Conservation (phyloP, 2,329 filamentous ascomycete genomes). For the Raffaelea arxii region DNA sequence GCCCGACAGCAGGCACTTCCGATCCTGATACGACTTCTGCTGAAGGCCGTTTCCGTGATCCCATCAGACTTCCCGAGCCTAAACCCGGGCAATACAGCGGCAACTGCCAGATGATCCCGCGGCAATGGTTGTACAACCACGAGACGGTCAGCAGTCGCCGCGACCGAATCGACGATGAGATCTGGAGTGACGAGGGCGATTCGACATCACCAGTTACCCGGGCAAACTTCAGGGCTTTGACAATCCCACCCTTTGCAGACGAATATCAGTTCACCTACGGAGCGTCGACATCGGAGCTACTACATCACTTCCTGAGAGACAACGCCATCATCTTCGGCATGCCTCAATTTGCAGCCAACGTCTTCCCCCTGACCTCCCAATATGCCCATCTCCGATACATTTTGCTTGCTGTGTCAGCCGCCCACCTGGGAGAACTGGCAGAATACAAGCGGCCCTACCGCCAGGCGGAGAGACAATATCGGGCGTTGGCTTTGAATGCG, state of each 20-base stretch:
- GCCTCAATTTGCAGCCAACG: conserved; percentile 10
- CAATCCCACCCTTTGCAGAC: conserved; percentile 4
- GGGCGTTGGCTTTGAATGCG: conserved; percentile 11
- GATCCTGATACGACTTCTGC: too few relatives aligned
- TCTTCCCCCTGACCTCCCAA: conserved; percentile 8
- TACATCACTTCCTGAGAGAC: conserved; percentile 11
- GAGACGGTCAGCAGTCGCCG: neutral
- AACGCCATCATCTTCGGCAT: conserved; percentile 10
- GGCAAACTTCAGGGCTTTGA: conserved; percentile 5
- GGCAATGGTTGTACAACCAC: neutral
- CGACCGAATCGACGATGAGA: too few relatives aligned
- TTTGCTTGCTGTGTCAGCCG: conserved; percentile 11
- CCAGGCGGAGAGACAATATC: conserved; percentile 14
- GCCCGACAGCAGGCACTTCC: too few relatives aligned
- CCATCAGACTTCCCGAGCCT: too few relatives aligned
- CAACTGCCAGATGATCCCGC: neutral
- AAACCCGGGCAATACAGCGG: neutral
- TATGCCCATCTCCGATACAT: conserved; percentile 13
- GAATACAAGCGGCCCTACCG: conserved; percentile 9
- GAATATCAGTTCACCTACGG: conserved; percentile 8
- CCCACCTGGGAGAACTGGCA: conserved; percentile 12
- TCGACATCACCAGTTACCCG: neutral
- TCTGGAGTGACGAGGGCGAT: neutral
- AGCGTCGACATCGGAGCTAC: conserved; percentile 10
- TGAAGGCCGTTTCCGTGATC: too few relatives aligned